phyloP scores from a whole-genome alignment of 192 early-diverging fungal genomes.

The Pecoramyces ruminantium region DNA sequence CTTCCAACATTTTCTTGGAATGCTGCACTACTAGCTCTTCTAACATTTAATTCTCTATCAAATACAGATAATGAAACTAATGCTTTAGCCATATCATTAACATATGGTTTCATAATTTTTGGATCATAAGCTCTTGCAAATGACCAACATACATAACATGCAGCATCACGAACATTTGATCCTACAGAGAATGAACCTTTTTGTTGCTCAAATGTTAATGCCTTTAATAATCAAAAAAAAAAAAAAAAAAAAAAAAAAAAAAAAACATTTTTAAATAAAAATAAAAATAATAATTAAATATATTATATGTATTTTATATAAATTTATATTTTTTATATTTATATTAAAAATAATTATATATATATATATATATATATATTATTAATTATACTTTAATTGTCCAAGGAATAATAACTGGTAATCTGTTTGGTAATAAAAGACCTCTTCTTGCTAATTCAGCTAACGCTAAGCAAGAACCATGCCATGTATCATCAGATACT shows the following conservation, averaged over 20 bases:
- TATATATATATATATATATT: too few species aligned
- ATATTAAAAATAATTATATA: too few species aligned
- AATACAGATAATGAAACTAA: slow-evolving; percentile 65
- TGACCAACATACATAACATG: slow-evolving; percentile 95
- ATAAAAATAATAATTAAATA: too few species aligned
- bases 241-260: neutral
- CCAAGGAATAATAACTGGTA: slow-evolving; percentile 65
- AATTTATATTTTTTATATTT: too few species aligned
- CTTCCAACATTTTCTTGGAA: slow-evolving; percentile 97
- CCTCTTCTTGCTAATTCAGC: slow-evolving; percentile 85
- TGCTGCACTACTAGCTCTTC: slow-evolving; percentile 84
- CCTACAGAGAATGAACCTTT: slow-evolving; percentile 83
- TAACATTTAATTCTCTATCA: slow-evolving; percentile 86
- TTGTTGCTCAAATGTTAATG: slow-evolving; percentile 76
- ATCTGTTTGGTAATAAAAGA: slow-evolving; percentile 48
- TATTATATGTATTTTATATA: too few species aligned
- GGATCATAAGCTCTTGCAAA: slow-evolving; percentile 81
- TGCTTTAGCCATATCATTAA: slow-evolving; percentile 45
- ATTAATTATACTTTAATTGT: slow-evolving; percentile 39
- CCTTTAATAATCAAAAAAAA: slow-evolving; percentile 6
- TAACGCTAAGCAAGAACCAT: slow-evolving; percentile 76
- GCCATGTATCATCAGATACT: slow-evolving; percentile 84
- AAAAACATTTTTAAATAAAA: too few species aligned
- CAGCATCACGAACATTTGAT: slow-evolving; percentile 83
- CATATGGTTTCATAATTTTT: slow-evolving; percentile 42